Base-by-base conservation (phyloP, 73 alveolate genomes). In the Paramecium pentaurelia region DNA sequence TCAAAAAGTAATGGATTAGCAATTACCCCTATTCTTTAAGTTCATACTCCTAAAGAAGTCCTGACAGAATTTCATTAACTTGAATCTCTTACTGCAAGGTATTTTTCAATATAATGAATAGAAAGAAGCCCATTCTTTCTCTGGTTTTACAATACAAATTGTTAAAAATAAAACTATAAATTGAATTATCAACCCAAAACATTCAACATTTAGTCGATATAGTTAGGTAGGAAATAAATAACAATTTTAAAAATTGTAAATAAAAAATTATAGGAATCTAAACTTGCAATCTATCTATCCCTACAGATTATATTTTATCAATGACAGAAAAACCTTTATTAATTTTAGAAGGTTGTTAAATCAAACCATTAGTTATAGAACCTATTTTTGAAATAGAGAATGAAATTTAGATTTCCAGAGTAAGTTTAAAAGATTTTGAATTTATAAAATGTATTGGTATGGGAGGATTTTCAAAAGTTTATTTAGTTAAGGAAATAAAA, bases 381-480 rank as follows among this genome's bases (percentile, higher is more conserved):
- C 91, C 91, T 22, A 77, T 80, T 42, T 80, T 80, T 18, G 37
- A 20, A 32, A 60, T 42, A 4, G 91, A 80, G 27, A 80, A 80
- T 49, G 77, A 80, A 45, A 45, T 28, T 3, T 38, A 80, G 25
- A 20, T 77, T 38, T 64, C 75, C 0, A 80, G 34, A 80, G 71
- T 45, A 8, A 86, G 88, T 36, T 32, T 88, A 3, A 88, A 22
- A 45, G 91, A 80, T 80, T 80, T 80, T 80, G 91, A 80, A 49
- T 80, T 80, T 45, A 58, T 86, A 4, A 18, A 71, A 44, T 68
- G 93, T 37, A 86, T 86, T 18, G 93, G 93, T 7, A 86, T 58
- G 93, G 93, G 93, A 10, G 93, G 86, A 37, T 86, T 60, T 37
- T 60, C 87, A 0, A 59, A 86, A 58, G 93, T 86, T 58, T 86